Evolutionary conservation across 257 asterid species (phyloP).

Genomic region (Ajuga chamaepitys): DNA sequence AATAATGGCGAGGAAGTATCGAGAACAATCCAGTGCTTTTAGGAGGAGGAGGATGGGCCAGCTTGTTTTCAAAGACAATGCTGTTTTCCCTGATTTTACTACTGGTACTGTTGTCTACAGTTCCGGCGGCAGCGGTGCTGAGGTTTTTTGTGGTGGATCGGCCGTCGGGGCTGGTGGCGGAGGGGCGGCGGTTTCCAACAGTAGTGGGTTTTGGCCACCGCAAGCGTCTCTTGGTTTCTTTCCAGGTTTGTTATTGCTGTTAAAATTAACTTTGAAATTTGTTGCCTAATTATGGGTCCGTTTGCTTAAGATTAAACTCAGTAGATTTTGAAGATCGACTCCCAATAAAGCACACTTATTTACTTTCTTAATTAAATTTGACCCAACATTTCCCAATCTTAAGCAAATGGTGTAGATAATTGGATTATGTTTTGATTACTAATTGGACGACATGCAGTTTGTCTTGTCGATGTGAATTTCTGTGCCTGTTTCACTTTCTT

Average conservation of each 20-base stretch:
- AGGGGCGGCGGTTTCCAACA: slow-evolving; percentile 4
- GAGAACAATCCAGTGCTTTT: slow-evolving; percentile 68
- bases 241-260: slow-evolving; percentile 29
- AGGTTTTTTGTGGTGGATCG: slow-evolving; percentile 23
- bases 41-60: slow-evolving; percentile 70
- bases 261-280: not conserved
- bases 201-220: slow-evolving; percentile 33
- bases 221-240: slow-evolving; percentile 38
- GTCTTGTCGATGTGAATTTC: not conserved
- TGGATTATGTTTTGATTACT: too few relatives aligned
- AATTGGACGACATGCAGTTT: not conserved
- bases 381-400: too few relatives aligned
- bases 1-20: slow-evolving; percentile 78
- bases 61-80: slow-evolving; percentile 26
- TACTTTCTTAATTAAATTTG: too few relatives aligned
- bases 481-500: slow-evolving; percentile 6
- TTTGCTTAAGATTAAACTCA: too few relatives aligned
- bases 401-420: too few relatives aligned
- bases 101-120: not conserved
- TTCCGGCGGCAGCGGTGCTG: not conserved
- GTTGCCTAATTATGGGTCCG: not conserved
- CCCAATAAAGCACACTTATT: too few relatives aligned
- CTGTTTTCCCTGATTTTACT: not conserved
- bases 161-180: slow-evolving; percentile 16
- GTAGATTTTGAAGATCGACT: too few relatives aligned